Evolutionary conservation across 257 asterid species (phyloP).

Genomic region (Cynanchum wilfordii): DNA sequence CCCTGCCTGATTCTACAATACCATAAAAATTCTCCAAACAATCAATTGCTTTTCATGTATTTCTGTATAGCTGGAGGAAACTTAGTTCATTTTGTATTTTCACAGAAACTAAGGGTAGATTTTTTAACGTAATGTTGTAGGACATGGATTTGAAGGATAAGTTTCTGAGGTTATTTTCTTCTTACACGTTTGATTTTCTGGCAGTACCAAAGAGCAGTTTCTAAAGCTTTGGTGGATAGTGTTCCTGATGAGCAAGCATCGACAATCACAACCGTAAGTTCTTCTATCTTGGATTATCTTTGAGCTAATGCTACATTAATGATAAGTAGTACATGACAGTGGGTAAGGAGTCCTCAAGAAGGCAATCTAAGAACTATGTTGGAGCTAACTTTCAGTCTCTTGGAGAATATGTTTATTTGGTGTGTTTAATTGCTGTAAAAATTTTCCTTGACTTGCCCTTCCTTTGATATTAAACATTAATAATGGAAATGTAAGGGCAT

Average conservation of each 20-base stretch:
- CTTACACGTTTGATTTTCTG: slow-evolving; percentile 19
- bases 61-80: no score
- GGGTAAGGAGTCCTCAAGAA: not conserved
- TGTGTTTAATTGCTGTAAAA: not conserved
- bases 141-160: not conserved
- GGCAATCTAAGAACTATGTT: not conserved
- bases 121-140: not conserved
- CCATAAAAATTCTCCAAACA: no score
- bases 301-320: not conserved
- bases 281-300: slow-evolving; percentile 1
- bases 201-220: slow-evolving; percentile 94
- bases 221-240: slow-evolving; percentile 86
- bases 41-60: no score
- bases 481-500: not conserved
- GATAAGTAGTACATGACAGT: not conserved
- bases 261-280: slow-evolving; percentile 61
- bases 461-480: not conserved
- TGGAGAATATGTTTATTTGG: not conserved
- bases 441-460: not conserved
- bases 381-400: not conserved
- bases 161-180: not conserved
- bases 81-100: not conserved
- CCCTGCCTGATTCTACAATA: no score
- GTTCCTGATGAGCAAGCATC: slow-evolving; percentile 84
- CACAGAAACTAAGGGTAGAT: not conserved